phyloP scores from a whole-genome alignment of 2,329 filamentous ascomycete species.

The Sclerotinia spermophila region DNA sequence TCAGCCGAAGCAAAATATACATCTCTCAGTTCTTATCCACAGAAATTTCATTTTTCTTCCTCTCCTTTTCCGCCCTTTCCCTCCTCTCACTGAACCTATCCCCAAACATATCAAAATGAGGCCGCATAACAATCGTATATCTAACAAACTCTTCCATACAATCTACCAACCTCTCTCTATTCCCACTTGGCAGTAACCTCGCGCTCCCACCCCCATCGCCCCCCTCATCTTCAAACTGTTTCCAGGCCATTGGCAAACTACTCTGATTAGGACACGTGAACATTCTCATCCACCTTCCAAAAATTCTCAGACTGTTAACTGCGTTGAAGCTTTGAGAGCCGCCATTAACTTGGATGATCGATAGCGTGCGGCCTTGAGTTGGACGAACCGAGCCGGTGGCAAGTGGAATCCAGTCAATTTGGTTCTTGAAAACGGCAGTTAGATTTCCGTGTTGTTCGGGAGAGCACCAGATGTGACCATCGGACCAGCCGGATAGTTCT shows the following conservation, averaged over 20 bases:
- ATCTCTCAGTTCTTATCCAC: neutral
- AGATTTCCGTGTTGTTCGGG: conserved; percentile 66
- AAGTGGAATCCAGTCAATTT: conserved; percentile 68
- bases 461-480: conserved; percentile 63
- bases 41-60: neutral
- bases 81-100: conserved; percentile 60
- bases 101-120: conserved; percentile 56
- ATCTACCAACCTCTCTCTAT: conserved; percentile 59
- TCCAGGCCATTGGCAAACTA: conserved; percentile 61
- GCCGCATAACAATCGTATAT: conserved; percentile 62
- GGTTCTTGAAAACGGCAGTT: conserved; percentile 65
- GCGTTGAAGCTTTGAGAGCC: conserved; percentile 66
- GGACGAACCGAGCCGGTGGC: conserved; percentile 58
- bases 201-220: conserved; percentile 47
- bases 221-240: conserved; percentile 52
- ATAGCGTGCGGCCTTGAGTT: conserved; percentile 62
- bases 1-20: neutral
- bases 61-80: conserved; percentile 20
- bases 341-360: conserved; percentile 59
- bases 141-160: conserved; percentile 70
- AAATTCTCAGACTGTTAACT: conserved; percentile 60
- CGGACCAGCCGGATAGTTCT: conserved; percentile 58
- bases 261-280: conserved; percentile 64
- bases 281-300: conserved; percentile 69
- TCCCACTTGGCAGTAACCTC: conserved; percentile 46